Percentiles rank a stretch among this genome's conserved stretches.
Conservation (phyloP, 2,329 filamentous ascomycete species). For the Verticillium isaacii region DNA sequence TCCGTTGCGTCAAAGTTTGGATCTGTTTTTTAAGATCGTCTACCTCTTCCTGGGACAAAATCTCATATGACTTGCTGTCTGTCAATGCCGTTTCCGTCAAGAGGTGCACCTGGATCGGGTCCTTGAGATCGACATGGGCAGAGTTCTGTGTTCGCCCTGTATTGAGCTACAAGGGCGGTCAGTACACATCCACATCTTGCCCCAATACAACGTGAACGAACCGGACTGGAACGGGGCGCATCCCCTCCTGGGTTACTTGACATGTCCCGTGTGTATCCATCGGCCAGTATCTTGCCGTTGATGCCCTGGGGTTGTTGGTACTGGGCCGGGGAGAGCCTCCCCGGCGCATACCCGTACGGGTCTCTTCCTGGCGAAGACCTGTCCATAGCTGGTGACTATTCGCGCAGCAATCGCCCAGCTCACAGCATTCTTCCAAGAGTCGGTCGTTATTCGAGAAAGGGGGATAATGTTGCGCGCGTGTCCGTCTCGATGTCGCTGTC, state of each 20-base stretch:
- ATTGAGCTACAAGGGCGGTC: slow-evolving; percentile 37
- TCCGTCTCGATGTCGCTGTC: neutral
- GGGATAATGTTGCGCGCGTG: neutral
- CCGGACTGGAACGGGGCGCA: slow-evolving; percentile 51
- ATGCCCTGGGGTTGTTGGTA: slow-evolving; percentile 23
- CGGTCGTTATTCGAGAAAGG: neutral
- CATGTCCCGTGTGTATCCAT: slow-evolving; percentile 55
- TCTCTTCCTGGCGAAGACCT: slow-evolving; percentile 28
- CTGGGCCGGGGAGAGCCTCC: slow-evolving; percentile 23
- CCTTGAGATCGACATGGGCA: slow-evolving; percentile 56
- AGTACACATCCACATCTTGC: neutral
- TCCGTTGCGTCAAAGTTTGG: slow-evolving; percentile 64
- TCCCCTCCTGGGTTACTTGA: slow-evolving; percentile 49
- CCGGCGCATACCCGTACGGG: slow-evolving; percentile 30
- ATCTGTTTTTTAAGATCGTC: slow-evolving; percentile 88
- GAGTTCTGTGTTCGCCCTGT: slow-evolving; percentile 48
- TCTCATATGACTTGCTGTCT: slow-evolving; percentile 80
- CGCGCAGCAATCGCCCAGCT: neutral
- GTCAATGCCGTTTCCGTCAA: slow-evolving; percentile 89
- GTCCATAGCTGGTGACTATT: slow-evolving; percentile 27
- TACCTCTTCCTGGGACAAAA: slow-evolving; percentile 87
- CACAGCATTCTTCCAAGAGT: neutral
- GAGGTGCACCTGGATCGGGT: slow-evolving; percentile 80
- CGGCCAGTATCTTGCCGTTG: slow-evolving; percentile 45
- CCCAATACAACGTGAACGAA: slow-evolving; percentile 30